phyloP scores from a whole-genome alignment of 1,284 basidiomycete species.

The Ceratobasidium sp. region DNA sequence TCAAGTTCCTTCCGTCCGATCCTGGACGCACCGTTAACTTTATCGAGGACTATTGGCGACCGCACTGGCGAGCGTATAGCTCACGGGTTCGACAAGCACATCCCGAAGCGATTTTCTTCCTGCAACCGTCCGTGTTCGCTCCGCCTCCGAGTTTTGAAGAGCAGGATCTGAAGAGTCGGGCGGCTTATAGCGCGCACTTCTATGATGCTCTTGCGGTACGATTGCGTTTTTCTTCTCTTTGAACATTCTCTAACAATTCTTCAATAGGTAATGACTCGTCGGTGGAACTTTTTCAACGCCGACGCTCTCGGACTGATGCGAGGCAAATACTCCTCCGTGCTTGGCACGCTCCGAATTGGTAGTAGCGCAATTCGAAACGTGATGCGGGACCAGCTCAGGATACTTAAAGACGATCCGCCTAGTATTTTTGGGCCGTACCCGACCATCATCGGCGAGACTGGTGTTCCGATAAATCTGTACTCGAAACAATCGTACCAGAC shows the following conservation, averaged over 20 bases:
- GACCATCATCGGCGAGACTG: constrained; percentile 95
- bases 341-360: constrained; percentile 74
- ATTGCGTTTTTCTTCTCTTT: constrained; percentile 56
- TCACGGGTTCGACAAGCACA: constrained; percentile 78
- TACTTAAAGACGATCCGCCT: constrained; percentile 79
- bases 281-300: constrained; percentile 98
- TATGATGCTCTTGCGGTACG: constrained; percentile 87
- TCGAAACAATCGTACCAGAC: constrained; percentile 81
- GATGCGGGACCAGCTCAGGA: constrained; percentile 86
- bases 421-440: constrained; percentile 79
- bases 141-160: constrained; percentile 72
- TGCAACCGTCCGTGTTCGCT: constrained; percentile 94
- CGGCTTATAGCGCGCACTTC: constrained; percentile 89
- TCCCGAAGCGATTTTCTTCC: constrained; percentile 88
- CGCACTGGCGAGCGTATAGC: constrained; percentile 80
- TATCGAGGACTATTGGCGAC: constrained; percentile 87
- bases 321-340: constrained; percentile 78
- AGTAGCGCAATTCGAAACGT: constrained; percentile 85
- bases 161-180: constrained; percentile 76
- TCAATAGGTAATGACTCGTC: constrained; percentile 77
- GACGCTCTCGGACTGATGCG: constrained; percentile 92
- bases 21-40: too few relatives aligned
- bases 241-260: not conserved
- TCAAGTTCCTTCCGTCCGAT: constrained; percentile 65
- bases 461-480: constrained; percentile 95